Percentiles rank a stretch among this genome's conserved stretches.
Conservation (phyloP, 768 basidiomycete genomes). For the Hericium coralloides region DNA sequence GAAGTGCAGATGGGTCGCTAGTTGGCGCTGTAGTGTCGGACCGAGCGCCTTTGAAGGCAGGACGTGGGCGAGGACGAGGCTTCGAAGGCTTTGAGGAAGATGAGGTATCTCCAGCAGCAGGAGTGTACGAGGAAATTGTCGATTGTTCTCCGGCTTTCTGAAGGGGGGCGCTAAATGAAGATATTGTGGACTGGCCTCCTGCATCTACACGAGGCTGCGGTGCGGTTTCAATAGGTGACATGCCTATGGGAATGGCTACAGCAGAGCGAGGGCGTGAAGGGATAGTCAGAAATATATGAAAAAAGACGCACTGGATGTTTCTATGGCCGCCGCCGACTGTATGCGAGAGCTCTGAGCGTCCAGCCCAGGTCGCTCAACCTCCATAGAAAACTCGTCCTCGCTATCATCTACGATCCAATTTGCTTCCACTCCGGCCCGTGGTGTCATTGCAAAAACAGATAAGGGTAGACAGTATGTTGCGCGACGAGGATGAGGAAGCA, state of each 20-base stretch:
- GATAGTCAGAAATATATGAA: neutral
- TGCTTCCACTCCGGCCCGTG: neutral
- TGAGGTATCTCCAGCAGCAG: neutral
- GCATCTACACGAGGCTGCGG: neutral
- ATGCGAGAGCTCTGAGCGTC: neutral
- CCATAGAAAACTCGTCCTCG: conserved; percentile 9
- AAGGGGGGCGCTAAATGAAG: neutral
- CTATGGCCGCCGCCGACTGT: neutral
- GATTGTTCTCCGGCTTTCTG: neutral
- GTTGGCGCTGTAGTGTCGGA: neutral
- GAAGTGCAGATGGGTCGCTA: conserved; percentile 6
- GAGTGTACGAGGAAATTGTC: conserved; percentile 8
- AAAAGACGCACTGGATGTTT: neutral
- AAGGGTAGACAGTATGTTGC: neutral
- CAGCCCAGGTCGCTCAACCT: neutral
- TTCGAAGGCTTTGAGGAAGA: conserved; percentile 5
- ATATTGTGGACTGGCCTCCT: conserved; percentile 3
- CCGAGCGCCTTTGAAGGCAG: conserved; percentile 5
- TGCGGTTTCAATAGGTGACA: conserved; percentile 8
- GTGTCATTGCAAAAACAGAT: neutral
- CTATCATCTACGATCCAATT: conserved; percentile 13
- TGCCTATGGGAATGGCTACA: neutral
- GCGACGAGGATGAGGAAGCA: neutral
- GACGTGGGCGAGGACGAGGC: conserved; percentile 9
- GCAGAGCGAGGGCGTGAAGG: neutral